Base-by-base conservation (phyloP, 257 asterid genomes). In the Ajuga chamaepitys region DNA sequence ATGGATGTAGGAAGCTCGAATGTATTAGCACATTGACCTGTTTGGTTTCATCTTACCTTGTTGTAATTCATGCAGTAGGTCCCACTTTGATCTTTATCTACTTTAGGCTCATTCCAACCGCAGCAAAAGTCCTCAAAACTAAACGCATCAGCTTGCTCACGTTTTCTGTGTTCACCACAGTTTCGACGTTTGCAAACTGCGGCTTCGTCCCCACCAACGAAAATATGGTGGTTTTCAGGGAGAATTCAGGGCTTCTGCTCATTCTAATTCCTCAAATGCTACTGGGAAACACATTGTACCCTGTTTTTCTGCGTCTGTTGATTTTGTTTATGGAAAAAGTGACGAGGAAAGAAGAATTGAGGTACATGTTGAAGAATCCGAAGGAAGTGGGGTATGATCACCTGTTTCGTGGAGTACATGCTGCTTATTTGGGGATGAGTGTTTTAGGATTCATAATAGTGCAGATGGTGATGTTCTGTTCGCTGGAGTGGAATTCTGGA, bases 141-240 rank as follows among this genome's bases (percentile, higher is more conserved):
- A 85, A 82, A 55, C 75, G 68, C 1, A 64, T 85, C 7, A 67
- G 66, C 11, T 1, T 26, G 14, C n/a, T n/a, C n/a, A 85, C 84
- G 0, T 90, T 83, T 13, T 74, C 87, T 0, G 25, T 73, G 13
- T 90, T 90, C 48, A 77, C 82, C 0, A 20, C 57, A 0, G 89
- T 87, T 54, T 90, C 95, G 0, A 75, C 90, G 0, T 85, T 90
- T 62, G 64, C 88, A 0, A 81, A 56, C 68, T 83, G 95, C 24
- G 96, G 95, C 1, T 87, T 81, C 9, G 37, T 82, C 0, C 95
- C 97, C 0, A 85, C 92, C 0, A 90, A 90, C 16, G 95, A 87
- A 55, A 85, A 81, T 73, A 87, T 90, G 96, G 48, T 83, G 2
- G 86, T 83, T 14, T 90, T 85, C 22, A 67, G 78, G 7, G 68